Conservation (phyloP, 164 flowering plant genomes). For the Liquidambar formosana region DNA sequence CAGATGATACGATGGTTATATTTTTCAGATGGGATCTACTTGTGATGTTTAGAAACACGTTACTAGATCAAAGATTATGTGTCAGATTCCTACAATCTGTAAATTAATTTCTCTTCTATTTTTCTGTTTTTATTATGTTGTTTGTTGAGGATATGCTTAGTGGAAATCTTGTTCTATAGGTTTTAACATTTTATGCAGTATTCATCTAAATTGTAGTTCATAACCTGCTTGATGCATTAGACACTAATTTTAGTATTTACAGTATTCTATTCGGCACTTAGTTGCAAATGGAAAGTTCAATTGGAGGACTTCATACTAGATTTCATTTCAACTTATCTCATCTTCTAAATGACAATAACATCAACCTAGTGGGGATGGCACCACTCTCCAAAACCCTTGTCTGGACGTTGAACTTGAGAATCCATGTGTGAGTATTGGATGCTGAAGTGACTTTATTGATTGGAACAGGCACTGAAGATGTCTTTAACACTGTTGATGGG, state of each 20-base stretch:
- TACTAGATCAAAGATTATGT: too few species aligned
- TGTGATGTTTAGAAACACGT: neutral
- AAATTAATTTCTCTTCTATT: neutral
- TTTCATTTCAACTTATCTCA: too few species aligned
- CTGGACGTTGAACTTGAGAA: too few species aligned
- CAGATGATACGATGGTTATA: too few species aligned
- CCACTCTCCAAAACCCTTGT: too few species aligned
- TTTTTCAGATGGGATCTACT: too few species aligned
- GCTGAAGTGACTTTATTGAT: constrained; percentile 2
- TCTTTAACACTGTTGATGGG: constrained; percentile 13
- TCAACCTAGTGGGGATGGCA: neutral
- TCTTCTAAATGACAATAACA: neutral
- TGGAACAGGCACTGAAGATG: constrained; percentile 13
- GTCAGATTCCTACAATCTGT: too few species aligned
- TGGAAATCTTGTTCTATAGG: neutral
- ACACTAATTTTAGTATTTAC: neutral
- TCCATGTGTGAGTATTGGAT: neutral
- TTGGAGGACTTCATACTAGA: neutral
- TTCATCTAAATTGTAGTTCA: neutral
- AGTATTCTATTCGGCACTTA: too few species aligned
- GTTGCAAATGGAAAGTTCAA: constrained; percentile 1
- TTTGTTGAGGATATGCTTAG: too few species aligned
- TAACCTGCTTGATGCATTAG: neutral
- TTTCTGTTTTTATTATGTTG: neutral
- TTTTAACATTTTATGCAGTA: neutral